These are phyloP conservation scores for Tritrichomonas musculus DNA, from an alignment of 208 protist species.

Conservation along the genomic window DNA sequence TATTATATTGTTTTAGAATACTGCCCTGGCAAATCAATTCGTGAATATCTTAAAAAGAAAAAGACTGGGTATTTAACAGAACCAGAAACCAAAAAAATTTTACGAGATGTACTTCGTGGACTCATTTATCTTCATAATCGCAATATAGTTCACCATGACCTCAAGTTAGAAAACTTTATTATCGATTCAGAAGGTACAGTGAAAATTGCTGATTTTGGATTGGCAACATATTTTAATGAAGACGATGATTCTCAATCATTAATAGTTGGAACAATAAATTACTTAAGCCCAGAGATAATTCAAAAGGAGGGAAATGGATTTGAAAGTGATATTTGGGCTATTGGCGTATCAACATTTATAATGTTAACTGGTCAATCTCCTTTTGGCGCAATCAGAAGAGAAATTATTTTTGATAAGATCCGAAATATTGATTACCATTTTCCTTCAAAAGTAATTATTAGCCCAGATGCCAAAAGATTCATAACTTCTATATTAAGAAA, in stretches of 20 bases:
- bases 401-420: constrained; percentile 89
- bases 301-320: constrained; percentile 71
- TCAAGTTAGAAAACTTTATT: too few species aligned
- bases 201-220: constrained; percentile 87
- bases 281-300: constrained; percentile 41
- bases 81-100: background rate
- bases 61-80: constrained; percentile 53
- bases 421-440: constrained; percentile 76
- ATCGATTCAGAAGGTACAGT: constrained; percentile 67
- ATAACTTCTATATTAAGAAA: too few species aligned
- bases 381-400: constrained; percentile 87
- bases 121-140: background rate
- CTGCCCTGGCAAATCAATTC: too few species aligned
- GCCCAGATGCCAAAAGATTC: too few species aligned
- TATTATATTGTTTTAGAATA: constrained; percentile 95
- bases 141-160: constrained; percentile 83
- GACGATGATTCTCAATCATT: constrained; percentile 72
- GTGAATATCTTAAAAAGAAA: constrained; percentile 77
- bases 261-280: constrained; percentile 42
- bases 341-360: constrained; percentile 86
- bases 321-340: constrained; percentile 91
- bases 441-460: too few species aligned
- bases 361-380: constrained; percentile 77
- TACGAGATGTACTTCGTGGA: background rate
- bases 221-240: constrained; percentile 71